phyloP scores from a whole-genome alignment of 352 stramenopile genomes.

The Pythium aristosporum region DNA sequence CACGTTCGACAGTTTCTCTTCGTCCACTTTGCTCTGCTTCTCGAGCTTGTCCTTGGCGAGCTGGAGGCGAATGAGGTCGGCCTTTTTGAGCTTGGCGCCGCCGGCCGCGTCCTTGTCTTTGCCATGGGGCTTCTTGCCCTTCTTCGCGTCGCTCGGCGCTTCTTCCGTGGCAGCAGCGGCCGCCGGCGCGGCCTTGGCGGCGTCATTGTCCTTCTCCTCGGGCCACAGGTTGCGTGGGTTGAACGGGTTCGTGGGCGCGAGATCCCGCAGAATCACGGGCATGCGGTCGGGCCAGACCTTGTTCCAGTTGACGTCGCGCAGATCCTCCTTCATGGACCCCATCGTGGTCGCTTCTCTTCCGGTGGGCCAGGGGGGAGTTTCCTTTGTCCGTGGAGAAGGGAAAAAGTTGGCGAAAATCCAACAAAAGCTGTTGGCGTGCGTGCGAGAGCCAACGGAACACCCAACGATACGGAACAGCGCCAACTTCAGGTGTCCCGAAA shows the following conservation, averaged over 20 bases:
- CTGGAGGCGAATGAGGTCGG: conserved; percentile 85
- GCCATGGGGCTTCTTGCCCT: conserved; percentile 32
- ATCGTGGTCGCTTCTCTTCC: conserved; percentile 26
- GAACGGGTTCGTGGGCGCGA: conserved; percentile 84
- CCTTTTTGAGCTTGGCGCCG: conserved; percentile 76
- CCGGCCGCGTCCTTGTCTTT: conserved; percentile 44
- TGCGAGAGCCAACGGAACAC: conserved; percentile 21
- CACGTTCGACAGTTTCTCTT: conserved; percentile 86
- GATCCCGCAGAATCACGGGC: conserved; percentile 83
- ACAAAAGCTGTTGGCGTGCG: conserved; percentile 8
- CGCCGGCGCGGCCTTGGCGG: conserved; percentile 21
- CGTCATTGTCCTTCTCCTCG: conserved; percentile 63
- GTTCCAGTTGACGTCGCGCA: conserved; percentile 89
- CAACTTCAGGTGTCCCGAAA: conserved; percentile 24
- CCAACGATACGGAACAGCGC: conserved; percentile 8
- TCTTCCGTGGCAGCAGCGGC: conserved; percentile 8
- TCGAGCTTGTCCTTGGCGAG: conserved; percentile 85
- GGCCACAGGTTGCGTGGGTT: conserved; percentile 86
- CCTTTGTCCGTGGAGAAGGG: background rate
- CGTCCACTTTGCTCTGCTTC: conserved; percentile 86
- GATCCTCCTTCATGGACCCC: conserved; percentile 70
- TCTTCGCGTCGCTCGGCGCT: conserved; percentile 18
- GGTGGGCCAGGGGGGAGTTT: background rate
- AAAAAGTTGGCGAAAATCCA: conserved; percentile 16
- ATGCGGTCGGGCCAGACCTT: conserved; percentile 88